A percentile compares a stretch with the other conserved stretches of the same genome.
phyloP scores from a whole-genome alignment of 306 rosid species.

The Casuarina glauca region DNA sequence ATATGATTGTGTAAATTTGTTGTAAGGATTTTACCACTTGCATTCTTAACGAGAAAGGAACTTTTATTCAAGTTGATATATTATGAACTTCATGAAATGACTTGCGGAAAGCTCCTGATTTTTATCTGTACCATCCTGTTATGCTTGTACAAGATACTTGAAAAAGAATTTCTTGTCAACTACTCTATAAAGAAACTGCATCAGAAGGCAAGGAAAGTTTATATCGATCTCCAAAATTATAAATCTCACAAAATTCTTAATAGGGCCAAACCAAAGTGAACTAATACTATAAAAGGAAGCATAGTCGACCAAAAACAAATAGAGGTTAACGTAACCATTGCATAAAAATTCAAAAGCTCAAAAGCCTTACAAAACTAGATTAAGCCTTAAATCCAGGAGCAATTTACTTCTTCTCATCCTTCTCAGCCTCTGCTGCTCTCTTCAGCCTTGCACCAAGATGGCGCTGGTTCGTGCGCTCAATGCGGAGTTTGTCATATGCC shows the following conservation, averaged over 20 bases:
- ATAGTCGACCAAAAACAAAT: neutral
- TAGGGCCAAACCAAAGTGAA: neutral
- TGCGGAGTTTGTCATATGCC: constrained; percentile 57
- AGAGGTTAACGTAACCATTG: neutral
- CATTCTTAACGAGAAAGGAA: too few species aligned
- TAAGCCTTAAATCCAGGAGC: neutral
- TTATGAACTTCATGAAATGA: too few species aligned
- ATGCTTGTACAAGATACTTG: too few species aligned
- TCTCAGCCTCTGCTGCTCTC: constrained; percentile 68
- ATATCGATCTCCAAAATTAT: neutral
- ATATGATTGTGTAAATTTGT: too few species aligned
- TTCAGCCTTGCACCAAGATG: constrained; percentile 50
- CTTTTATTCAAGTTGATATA: too few species aligned
- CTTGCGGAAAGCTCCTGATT: too few species aligned
- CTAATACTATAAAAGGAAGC: neutral
- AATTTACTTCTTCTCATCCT: constrained; percentile 55
- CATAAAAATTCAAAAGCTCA: neutral
- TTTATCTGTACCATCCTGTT: too few species aligned
- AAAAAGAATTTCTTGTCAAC: too few species aligned
- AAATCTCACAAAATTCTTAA: neutral
- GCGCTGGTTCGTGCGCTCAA: constrained; percentile 44
- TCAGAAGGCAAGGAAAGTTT: too few species aligned
- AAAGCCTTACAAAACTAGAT: neutral
- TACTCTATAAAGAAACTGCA: too few species aligned
- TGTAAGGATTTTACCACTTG: too few species aligned